These are phyloP conservation scores for Xanthoconium separans DNA, from an alignment of 1,284 basidiomycete genomes.

Conservation along the genomic window DNA sequence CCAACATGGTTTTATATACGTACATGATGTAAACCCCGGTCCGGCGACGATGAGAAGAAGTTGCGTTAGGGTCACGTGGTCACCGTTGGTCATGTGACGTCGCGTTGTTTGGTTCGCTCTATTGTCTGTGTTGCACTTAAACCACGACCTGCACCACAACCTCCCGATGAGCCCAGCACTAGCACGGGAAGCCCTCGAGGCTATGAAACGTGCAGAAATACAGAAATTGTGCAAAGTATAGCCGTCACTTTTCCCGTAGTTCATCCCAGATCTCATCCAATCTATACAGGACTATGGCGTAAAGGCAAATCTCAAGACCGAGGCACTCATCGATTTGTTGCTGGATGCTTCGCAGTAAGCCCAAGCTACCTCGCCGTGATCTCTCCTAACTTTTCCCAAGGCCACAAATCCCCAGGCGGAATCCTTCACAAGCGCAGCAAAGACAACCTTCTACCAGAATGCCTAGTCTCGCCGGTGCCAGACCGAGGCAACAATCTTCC, in stretches of 20 bases:
- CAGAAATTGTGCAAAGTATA: constrained; percentile 74
- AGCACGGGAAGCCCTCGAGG: constrained; percentile 54
- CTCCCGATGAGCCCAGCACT: constrained; percentile 48
- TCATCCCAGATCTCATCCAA: constrained; percentile 21
- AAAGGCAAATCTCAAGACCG: constrained; percentile 76
- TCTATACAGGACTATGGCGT: constrained; percentile 65
- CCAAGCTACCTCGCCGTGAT: not conserved
- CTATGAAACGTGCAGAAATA: constrained; percentile 67
- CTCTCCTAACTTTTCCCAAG: constrained; percentile 18
- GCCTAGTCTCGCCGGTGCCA: constrained; percentile 36
- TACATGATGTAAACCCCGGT: too few relatives aligned
- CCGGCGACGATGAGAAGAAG: too few relatives aligned
- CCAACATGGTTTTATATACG: not conserved
- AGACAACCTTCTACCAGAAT: constrained; percentile 45
- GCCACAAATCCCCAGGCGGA: constrained; percentile 26
- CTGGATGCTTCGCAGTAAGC: constrained; percentile 52
- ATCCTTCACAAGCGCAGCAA: constrained; percentile 31
- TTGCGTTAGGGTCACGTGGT: not conserved
- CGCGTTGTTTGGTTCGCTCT: constrained; percentile 52
- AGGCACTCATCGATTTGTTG: constrained; percentile 71
- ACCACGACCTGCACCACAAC: constrained; percentile 37
- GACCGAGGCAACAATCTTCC: constrained; percentile 38
- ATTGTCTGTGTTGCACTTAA: constrained; percentile 40
- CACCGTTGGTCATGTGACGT: constrained; percentile 41
- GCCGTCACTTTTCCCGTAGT: constrained; percentile 12